phyloP scores from a whole-genome alignment of 2,329 filamentous ascomycete species.

The Sporothrix humicola region DNA sequence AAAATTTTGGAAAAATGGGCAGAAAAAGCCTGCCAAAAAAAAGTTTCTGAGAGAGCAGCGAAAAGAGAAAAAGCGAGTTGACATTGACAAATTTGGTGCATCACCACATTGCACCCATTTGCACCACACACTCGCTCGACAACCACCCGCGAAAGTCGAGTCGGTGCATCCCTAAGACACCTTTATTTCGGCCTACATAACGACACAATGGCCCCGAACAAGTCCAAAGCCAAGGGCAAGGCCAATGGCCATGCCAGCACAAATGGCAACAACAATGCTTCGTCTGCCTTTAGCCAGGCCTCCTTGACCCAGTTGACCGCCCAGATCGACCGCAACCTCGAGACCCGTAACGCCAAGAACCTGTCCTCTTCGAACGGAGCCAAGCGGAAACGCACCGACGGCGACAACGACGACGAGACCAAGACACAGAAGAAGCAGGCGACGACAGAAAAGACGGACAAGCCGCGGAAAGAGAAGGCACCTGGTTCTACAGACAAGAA shows the following conservation, averaged over 20 bases:
- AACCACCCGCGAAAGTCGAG: not conserved
- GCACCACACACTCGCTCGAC: not conserved
- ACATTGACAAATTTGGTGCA: too few species aligned
- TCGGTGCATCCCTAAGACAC: too few species aligned
- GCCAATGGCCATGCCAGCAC: conserved; percentile 10
- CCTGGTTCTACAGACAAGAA: conserved; percentile 35
- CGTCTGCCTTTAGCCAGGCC: conserved; percentile 54
- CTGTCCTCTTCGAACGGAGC: conserved; percentile 37
- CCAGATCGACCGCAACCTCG: conserved; percentile 61
- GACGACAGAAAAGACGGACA: not conserved
- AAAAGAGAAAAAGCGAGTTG: conserved; percentile 8
- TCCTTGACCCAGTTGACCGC: conserved; percentile 60
- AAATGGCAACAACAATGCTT: conserved; percentile 28
- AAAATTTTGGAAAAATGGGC: conserved; percentile 33
- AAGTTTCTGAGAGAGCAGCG: conserved; percentile 10
- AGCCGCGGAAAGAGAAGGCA: conserved; percentile 32
- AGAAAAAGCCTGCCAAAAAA: conserved; percentile 30
- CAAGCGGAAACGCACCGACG: conserved; percentile 37
- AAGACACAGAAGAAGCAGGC: conserved; percentile 3
- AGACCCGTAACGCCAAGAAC: conserved; percentile 45
- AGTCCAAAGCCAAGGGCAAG: conserved; percentile 46
- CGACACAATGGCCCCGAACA: conserved; percentile 38
- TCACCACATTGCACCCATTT: not conserved
- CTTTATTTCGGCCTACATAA: too few species aligned
- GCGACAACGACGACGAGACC: conserved; percentile 33